Evolutionary conservation across 371 early-diverging fungal species (phyloP).

Genomic region (Actinomortierella wolfii): DNA sequence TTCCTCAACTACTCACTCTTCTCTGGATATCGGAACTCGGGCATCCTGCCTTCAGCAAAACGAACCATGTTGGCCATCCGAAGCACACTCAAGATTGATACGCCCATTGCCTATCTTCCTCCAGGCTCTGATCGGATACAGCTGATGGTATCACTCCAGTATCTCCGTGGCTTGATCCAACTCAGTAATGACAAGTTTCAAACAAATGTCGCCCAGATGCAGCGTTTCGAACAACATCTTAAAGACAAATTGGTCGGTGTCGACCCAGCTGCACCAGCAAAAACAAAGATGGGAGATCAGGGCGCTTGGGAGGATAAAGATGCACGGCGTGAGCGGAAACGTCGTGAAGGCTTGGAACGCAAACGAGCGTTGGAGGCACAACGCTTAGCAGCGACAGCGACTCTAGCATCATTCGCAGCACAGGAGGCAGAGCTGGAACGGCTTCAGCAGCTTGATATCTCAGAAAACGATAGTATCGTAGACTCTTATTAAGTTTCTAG

Average conservation of each 20-base stretch:
- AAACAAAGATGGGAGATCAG: slow-evolving; percentile 18
- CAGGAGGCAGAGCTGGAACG: no score
- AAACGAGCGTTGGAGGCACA: background rate
- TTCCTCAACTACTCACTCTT: slow-evolving; percentile 56
- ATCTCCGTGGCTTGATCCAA: slow-evolving; percentile 49
- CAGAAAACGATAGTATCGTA: no score
- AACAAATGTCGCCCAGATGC: slow-evolving; percentile 56
- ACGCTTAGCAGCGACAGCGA: no score
- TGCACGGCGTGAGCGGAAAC: slow-evolving; percentile 59
- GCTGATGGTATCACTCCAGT: slow-evolving; percentile 53
- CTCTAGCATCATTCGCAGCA: no score
- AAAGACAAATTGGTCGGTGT: slow-evolving; percentile 24
- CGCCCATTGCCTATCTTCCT: slow-evolving; percentile 62
- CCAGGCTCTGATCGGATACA: slow-evolving; percentile 40
- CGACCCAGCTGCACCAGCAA: background rate
- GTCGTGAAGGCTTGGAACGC: slow-evolving; percentile 51
- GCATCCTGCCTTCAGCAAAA: slow-evolving; percentile 60
- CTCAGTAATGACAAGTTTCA: slow-evolving; percentile 62
- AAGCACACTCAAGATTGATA: slow-evolving; percentile 64
- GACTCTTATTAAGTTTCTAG: no score
- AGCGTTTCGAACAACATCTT: slow-evolving; percentile 51
- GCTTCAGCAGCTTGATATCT: no score
- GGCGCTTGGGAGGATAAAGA: slow-evolving; percentile 59
- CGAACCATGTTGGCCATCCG: slow-evolving; percentile 68
- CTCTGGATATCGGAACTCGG: slow-evolving; percentile 68